Conservation (phyloP, 352 stramenopile genomes). For the Phytopythium boreale region DNA sequence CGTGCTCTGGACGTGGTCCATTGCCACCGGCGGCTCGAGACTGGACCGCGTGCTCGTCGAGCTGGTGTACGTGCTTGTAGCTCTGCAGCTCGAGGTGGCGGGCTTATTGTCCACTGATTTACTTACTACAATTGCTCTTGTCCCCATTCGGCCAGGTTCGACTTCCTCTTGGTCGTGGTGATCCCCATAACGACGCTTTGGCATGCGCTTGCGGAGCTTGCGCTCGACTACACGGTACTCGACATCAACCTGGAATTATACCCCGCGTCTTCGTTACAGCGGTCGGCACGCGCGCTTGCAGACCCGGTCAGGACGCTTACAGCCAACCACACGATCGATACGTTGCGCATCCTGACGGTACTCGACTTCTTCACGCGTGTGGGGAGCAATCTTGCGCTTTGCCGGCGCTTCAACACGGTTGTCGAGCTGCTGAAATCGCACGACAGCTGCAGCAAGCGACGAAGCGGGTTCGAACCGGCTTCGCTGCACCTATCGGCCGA, state of each 20-base stretch:
- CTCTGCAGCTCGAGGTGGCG: not conserved
- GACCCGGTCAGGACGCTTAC: conserved; percentile 17
- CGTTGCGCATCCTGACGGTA: conserved; percentile 20
- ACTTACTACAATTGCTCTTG: too few species aligned
- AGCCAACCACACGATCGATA: conserved; percentile 26
- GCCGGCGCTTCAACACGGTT: conserved; percentile 16
- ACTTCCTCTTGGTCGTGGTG: conserved; percentile 25
- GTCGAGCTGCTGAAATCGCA: conserved; percentile 11
- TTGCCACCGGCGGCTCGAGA: not conserved
- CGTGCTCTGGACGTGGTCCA: conserved; percentile 3
- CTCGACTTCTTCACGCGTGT: conserved; percentile 27
- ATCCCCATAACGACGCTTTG: conserved; percentile 26
- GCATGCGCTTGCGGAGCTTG: conserved; percentile 24
- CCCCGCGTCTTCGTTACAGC: conserved; percentile 18
- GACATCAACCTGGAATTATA: conserved; percentile 15
- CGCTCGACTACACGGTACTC: conserved; percentile 20
- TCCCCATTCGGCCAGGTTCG: conserved; percentile 17
- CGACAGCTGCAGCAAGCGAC: not conserved
- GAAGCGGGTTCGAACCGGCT: not conserved
- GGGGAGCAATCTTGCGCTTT: conserved; percentile 25
- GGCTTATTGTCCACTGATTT: too few species aligned
- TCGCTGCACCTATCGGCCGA: not conserved
- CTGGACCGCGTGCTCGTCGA: conserved; percentile 1
- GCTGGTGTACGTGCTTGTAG: conserved; percentile 8
- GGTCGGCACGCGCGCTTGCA: conserved; percentile 15